Base-by-base conservation (phyloP, 169 alveolate genomes). In the Cryptosporidium parvum region DNA sequence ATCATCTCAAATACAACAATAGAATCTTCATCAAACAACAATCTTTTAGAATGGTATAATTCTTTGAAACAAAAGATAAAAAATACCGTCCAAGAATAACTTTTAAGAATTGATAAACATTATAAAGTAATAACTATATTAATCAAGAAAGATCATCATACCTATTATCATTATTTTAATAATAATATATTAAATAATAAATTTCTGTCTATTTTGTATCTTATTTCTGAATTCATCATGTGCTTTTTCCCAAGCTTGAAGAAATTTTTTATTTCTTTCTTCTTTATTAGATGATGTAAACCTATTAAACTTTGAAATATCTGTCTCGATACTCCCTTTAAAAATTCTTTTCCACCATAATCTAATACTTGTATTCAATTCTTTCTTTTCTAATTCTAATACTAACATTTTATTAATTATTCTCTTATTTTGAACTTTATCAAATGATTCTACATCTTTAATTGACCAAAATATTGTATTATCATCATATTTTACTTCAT, bases 331-430 rank as follows among this genome's bases (percentile, higher is more conserved):
- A 33, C 89, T 80, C 4, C 75, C 89, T 65, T 80, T 65, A 44
- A 80, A 80, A 12, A 62, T 45, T 0, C 68, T 80, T 39, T 48
- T 80, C 89, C 89, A 80, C 89, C 89, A 80, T 2, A 80, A 7
- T 26, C 75, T 80, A n/a, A 80, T 44, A 8, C 53, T 65, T 26
- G 52, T 12, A 45, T 42, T 48, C 2, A 80, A 26, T 26, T 65
- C 21, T 29, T 80, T 80, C 45, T 80, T 80, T 23, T 80, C 75
- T 1, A 80, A 52, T 26, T 80, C 89, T 8, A 80, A 45, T 6
- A 39, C 35, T 42, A 80, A 21, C 75, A 80, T 62, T n/a, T 52
- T 65, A n/a, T 5, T 33, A 4, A 33, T 26, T 14, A 8, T 33
- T 33, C 23, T 65, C 29, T 44, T 65, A 16, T 62, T 21, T 3